Evolutionary conservation across 257 asterid species (phyloP), one percentile per base, ranked within the genome.

Genomic region (Plantago elongata): DNA sequence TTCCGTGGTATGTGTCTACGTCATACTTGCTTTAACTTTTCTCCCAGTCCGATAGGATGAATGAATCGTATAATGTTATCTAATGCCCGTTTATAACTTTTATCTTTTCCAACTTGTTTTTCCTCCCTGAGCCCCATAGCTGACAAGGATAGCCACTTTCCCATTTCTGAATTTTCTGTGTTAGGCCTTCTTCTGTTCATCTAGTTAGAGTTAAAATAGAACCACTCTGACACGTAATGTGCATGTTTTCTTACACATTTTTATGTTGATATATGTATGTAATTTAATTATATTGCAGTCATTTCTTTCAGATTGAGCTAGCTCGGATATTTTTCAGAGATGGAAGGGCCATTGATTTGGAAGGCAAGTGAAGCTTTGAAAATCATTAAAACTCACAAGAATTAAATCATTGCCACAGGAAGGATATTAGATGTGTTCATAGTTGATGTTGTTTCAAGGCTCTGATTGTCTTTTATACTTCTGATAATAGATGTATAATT

Each of bases 311-410:
- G 98, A 77, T 54, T 62, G 95, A 84, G 78, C 69, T 88, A 70
- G 84, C 86, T 52, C 74, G 69, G 38, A 84, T 54, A 7, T 91
- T 88, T 74, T 91, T 91, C 71, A 83, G 79, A 78, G 98, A 91
- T 69, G 84, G 80, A 75, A 88, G 98, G 71, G 72, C 85, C 60
- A 43, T 81, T 77, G 95, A 91, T 78, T 63, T 91, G 77, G 90
- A 86, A 78, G 97, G 97, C 88, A 69, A 59, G 37, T 61, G 9
- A 46, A 65, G 67, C 47, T 64, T 46, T 9, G 7, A 12, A 60
- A 44, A 18, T 5, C 52, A 9, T 16, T 9, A 13, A 27, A 12
- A n/a, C n/a, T n/a, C n/a, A n/a, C n/a, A n/a, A 51, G 45, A 62
- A 38, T 22, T n/a, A 13, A 34, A 34, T 1, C 27, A 1, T 22